Conservation (phyloP, 371 early-diverging fungal species). For the Mucor mucedo region DNA sequence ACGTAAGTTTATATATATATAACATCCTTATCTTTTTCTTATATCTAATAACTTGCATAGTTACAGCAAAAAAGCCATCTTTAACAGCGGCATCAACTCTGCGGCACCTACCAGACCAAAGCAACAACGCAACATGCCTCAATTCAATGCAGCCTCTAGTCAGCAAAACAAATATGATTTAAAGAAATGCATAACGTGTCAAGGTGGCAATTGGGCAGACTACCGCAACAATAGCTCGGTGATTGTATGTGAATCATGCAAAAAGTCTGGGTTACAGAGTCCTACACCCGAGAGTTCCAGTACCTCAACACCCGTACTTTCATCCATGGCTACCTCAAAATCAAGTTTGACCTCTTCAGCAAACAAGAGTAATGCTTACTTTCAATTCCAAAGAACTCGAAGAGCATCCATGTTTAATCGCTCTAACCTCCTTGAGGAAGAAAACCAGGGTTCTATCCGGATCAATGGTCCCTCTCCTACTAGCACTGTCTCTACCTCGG, state of each 20-base stretch:
- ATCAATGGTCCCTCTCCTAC: background rate
- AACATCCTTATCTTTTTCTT: background rate
- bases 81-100: slow-evolving; percentile 13
- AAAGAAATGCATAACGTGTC: background rate
- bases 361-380: slow-evolving; percentile 9
- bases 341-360: slow-evolving; percentile 7
- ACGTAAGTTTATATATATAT: slow-evolving; percentile 16
- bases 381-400: slow-evolving; percentile 12
- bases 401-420: slow-evolving; percentile 17
- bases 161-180: background rate
- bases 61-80: slow-evolving; percentile 32
- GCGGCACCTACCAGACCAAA: slow-evolving; percentile 15
- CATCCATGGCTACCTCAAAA: slow-evolving; percentile 12
- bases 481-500: background rate
- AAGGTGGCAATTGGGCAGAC: background rate
- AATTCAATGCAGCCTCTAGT: slow-evolving; percentile 3
- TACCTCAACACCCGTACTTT: slow-evolving; percentile 20
- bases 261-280: background rate
- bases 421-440: background rate
- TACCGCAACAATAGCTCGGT: background rate
- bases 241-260: background rate
- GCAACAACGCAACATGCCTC: slow-evolving; percentile 23
- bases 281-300: slow-evolving; percentile 21
- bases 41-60: background rate
- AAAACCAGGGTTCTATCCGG: no score